A percentile compares a stretch with the other conserved stretches of the same genome.
Conservation (phyloP, 306 rosid genomes). For the Lotus japonicus region DNA sequence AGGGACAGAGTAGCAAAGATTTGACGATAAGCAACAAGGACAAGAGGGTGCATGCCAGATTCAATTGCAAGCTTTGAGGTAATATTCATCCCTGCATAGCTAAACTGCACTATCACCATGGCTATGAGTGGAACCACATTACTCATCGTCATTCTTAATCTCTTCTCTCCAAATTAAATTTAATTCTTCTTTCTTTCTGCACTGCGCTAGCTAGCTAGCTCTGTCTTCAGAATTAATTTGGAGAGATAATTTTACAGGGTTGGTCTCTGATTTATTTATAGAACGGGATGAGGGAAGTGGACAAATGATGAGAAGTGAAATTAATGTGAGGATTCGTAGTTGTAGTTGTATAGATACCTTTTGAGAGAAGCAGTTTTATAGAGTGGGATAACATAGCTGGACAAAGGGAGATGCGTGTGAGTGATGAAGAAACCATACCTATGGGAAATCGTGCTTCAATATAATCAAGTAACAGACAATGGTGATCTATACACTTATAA, state of each 20-base stretch:
- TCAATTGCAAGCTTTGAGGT: constrained; percentile 77
- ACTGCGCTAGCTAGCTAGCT: not conserved
- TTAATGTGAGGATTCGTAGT: not conserved
- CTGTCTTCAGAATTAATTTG: not conserved
- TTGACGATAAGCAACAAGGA: constrained; percentile 82
- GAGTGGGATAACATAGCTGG: no score
- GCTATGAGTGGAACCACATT: constrained; percentile 41
- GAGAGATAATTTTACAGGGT: not conserved
- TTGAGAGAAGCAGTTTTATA: no score
- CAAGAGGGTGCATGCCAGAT: constrained; percentile 67
- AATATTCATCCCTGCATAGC: constrained; percentile 64
- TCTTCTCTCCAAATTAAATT: not conserved
- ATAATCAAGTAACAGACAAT: not conserved
- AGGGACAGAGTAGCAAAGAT: constrained; percentile 58
- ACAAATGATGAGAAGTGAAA: not conserved
- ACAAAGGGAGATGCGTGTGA: no score
- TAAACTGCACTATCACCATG: constrained; percentile 49
- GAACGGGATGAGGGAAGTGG: not conserved
- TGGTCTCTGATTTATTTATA: not conserved
- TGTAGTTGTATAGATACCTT: no score
- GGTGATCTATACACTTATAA: no score
- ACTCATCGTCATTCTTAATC: constrained; percentile 22
- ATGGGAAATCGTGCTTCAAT: not conserved
- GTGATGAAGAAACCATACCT: not conserved
- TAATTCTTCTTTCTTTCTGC: not conserved